A percentile compares a stretch with the other conserved stretches of the same genome.
phyloP scores from a whole-genome alignment of 495 filamentous ascomycete species.

The Aspergillus diversus region DNA sequence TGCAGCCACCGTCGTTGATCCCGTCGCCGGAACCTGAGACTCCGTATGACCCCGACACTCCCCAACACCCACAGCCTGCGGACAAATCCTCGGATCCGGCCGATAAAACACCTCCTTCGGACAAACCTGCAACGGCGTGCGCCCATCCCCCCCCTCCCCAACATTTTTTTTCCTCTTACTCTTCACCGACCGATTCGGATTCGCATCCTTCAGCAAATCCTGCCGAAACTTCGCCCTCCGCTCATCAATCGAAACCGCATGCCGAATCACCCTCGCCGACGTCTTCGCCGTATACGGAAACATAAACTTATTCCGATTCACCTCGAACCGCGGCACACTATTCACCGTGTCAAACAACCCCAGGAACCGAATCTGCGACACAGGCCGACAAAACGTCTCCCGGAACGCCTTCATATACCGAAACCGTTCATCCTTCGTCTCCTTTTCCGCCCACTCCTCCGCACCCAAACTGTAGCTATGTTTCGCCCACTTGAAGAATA shows the following conservation, averaged over 20 bases:
- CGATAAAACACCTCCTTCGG: no score
- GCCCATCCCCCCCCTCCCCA: neutral
- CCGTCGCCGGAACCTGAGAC: no score
- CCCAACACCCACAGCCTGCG: no score
- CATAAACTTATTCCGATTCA: slow-evolving; percentile 79
- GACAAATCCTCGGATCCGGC: no score
- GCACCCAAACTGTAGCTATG: slow-evolving; percentile 56
- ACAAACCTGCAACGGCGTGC: no score
- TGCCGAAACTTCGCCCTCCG: slow-evolving; percentile 70
- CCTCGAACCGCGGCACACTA: slow-evolving; percentile 80
- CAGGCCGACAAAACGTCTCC: slow-evolving; percentile 80
- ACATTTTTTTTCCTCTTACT: slow-evolving; percentile 37
- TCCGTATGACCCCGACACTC: no score
- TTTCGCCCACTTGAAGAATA: slow-evolving; percentile 83
- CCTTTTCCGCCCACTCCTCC: slow-evolving; percentile 58
- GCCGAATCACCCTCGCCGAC: slow-evolving; percentile 67
- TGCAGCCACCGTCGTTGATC: slow-evolving; percentile 24
- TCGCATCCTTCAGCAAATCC: slow-evolving; percentile 69
- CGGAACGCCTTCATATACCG: slow-evolving; percentile 81
- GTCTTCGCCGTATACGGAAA: slow-evolving; percentile 84
- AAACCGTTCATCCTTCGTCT: slow-evolving; percentile 71
- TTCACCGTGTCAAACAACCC: slow-evolving; percentile 66
- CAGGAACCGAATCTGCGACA: slow-evolving; percentile 65
- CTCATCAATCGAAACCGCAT: slow-evolving; percentile 81
- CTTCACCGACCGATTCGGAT: slow-evolving; percentile 28